Conservation (phyloP, 768 basidiomycete genomes). For the Mrakia frigida region DNA sequence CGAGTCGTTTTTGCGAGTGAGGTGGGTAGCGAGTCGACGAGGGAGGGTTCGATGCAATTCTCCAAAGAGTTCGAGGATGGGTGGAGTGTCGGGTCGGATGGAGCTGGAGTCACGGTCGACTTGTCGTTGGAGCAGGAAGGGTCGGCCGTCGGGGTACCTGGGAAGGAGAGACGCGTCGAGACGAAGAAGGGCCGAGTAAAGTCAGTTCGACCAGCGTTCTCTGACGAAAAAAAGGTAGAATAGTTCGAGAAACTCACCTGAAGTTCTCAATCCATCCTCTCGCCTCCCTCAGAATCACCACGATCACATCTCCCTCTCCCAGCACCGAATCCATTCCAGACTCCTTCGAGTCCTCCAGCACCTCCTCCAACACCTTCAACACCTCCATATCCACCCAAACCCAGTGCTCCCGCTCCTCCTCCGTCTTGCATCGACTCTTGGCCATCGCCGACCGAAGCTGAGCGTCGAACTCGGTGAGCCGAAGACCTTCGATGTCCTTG, state of each 20-base stretch:
- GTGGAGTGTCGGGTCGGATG: slow-evolving; percentile 13
- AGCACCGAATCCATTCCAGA: slow-evolving; percentile 14
- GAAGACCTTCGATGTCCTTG: slow-evolving; percentile 16
- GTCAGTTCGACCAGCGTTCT: slow-evolving; percentile 37
- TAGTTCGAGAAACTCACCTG: slow-evolving; percentile 21
- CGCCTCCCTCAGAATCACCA: slow-evolving; percentile 14
- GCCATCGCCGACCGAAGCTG: slow-evolving; percentile 22
- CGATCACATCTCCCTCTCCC: slow-evolving; percentile 22
- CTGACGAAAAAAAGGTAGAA: slow-evolving; percentile 39
- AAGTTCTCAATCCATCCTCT: slow-evolving; percentile 30
- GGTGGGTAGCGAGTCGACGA: slow-evolving; percentile 36
- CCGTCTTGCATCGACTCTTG: slow-evolving; percentile 11
- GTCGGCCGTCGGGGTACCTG: slow-evolving; percentile 20
- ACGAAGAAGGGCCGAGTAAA: slow-evolving; percentile 35
- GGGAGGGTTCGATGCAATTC: not conserved
- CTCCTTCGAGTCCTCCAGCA: slow-evolving; percentile 33
- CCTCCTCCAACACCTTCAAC: slow-evolving; percentile 40
- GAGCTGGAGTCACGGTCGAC: not conserved
- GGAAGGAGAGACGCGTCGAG: not conserved
- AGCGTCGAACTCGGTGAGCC: slow-evolving; percentile 1
- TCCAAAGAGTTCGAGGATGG: slow-evolving; percentile 19
- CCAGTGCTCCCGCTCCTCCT: slow-evolving; percentile 34
- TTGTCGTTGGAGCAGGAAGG: slow-evolving; percentile 8
- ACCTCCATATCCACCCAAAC: slow-evolving; percentile 41
- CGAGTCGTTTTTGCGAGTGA: slow-evolving; percentile 35